Conservation (phyloP, 345 rosid genomes). For the Xanthoceras sorbifolium region DNA sequence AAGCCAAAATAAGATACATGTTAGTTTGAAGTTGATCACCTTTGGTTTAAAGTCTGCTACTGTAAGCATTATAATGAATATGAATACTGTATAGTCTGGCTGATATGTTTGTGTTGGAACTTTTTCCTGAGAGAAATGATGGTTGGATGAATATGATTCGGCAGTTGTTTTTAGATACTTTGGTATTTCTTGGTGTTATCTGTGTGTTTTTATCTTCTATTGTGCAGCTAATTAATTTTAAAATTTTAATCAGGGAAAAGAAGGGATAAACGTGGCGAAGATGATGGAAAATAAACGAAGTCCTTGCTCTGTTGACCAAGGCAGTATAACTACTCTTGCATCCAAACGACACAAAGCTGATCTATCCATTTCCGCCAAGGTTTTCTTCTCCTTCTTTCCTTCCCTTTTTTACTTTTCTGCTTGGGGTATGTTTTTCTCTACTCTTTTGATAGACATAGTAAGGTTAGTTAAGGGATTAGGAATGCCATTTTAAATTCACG, state of each 20-base stretch:
- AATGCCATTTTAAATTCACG: not conserved
- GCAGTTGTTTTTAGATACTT: not conserved
- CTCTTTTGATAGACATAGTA: not conserved
- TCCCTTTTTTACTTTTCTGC: not conserved
- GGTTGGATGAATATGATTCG: not conserved
- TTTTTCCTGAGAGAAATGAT: constrained; percentile 1
- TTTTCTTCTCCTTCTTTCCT: constrained; percentile 21
- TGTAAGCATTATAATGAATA: not conserved
- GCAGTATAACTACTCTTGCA: constrained; percentile 49
- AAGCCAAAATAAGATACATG: not conserved
- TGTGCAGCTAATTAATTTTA: constrained; percentile 17
- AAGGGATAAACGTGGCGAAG: constrained; percentile 40
- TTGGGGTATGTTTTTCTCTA: not conserved
- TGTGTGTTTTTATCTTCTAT: constrained; percentile 15
- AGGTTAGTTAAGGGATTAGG: not conserved
- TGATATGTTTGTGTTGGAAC: not conserved
- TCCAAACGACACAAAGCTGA: constrained; percentile 78
- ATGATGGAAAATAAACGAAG: constrained; percentile 85
- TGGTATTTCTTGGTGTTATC: constrained; percentile 1
- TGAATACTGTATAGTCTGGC: not conserved
- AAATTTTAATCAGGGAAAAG: constrained; percentile 37
- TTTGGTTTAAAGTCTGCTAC: not conserved
- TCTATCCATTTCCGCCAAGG: constrained; percentile 77
- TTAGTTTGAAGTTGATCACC: not conserved
- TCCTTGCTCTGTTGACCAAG: constrained; percentile 68